Evolutionary conservation across 2,329 filamentous ascomycete genomes (phyloP), one percentile per base, ranked within the genome.

Genomic region (Bimuria novae-zelandiae): DNA sequence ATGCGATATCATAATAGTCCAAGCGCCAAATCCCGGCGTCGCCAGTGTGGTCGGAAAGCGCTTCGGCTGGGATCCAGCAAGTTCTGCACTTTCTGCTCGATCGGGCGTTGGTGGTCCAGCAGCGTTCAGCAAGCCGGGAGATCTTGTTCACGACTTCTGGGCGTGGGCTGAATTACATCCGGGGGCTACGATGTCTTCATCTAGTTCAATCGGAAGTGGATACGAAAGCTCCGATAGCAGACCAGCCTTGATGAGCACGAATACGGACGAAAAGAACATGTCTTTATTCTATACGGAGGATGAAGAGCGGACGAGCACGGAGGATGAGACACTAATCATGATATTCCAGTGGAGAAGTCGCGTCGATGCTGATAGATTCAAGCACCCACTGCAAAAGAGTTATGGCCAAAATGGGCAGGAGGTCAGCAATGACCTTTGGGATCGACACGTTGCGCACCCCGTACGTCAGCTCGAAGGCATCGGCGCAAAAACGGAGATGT

Each of bases 21-120:
- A 47, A 25, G 66, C 62, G 4, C 57, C 61, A 1, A 61, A 59
- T 36, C 52, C 61, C 4, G 51, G 53, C 21, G 54, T 68, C 16
- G 66, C 66, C 14, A 56, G 61, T 40, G 61, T 56, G 1, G 65
- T 70, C 14, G 67, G 66, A 30, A 69, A 66, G 39, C 58, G 60
- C 11, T 70, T 70, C 43, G 65, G 67, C 10, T 68, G 67, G 67
- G 62, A 65, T 32, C 67, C 67, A 0, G 62, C 60, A 48, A 60
- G 59, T 16, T 66, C 63, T 2, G 64, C 62, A 8, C 54, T 69
- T 2, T 59, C 60, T 1, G 22, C 55, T 8, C 62, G 63, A 22
- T 53, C 64, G 43, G 51, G 56, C 16, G 54, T 48, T 16, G 46
- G 40, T 14, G 58, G 55, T 7, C 50, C 62, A 5, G 62, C 55